Evolutionary conservation across 345 rosid species (phyloP).

Genomic region (Eucalyptus polybractea): DNA sequence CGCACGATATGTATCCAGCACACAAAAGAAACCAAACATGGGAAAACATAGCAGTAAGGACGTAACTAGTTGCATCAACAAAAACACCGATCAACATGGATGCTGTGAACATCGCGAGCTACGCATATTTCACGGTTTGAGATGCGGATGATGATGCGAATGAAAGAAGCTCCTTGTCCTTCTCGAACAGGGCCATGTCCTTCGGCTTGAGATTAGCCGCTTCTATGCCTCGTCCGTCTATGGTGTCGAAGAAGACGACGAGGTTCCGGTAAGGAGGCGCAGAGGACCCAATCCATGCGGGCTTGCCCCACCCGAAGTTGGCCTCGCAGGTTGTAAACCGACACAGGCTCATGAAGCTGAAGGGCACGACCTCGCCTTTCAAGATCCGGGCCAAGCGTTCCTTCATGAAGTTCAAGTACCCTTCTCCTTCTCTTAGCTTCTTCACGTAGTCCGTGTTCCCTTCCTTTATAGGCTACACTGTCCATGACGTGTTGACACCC

Average conservation of each 20-base stretch:
- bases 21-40: neutral
- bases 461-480: neutral
- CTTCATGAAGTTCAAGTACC: neutral
- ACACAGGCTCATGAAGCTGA: slow-evolving; percentile 18
- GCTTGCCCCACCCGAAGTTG: slow-evolving; percentile 31
- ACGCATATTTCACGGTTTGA: neutral
- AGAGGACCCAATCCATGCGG: slow-evolving; percentile 9
- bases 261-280: neutral
- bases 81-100: neutral
- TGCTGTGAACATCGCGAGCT: neutral
- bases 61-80: neutral
- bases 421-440: neutral
- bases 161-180: neutral
- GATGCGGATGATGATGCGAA: neutral
- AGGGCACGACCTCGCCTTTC: neutral
- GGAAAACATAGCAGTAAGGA: neutral
- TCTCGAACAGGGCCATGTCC: slow-evolving; percentile 1
- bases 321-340: slow-evolving; percentile 4
- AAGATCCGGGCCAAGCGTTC: neutral
- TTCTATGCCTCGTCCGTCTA: slow-evolving; percentile 4
- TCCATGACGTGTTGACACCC: neutral
- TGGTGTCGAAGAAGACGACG: neutral
- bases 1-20: neutral
- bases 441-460: neutral
- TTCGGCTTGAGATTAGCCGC: slow-evolving; percentile 8